Evolutionary conservation across 73 alveolate genomes (phyloP), one percentile per base, ranked within the genome.

Genomic region (Tetrahymena elliotti): DNA sequence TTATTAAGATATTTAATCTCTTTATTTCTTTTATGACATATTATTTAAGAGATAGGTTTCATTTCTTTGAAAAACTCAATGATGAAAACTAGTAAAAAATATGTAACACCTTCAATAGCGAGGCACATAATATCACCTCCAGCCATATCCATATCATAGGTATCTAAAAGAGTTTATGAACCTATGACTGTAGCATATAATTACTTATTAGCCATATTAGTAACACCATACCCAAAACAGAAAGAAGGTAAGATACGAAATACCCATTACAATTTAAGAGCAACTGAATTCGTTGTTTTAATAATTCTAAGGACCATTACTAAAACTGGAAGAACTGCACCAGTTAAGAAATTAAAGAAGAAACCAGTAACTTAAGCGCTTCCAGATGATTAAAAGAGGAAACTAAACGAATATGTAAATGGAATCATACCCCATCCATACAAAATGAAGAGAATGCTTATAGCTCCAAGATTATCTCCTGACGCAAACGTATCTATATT

Each of bases 201-300:
- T 22, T 84, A 20, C 20, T 31, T 92, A 41, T 53, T 34, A 38
- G 98, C 97, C 22, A 97, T 95, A 40, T 54, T 94, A 82, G 94
- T 96, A 52, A 96, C 93, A 54, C 99, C 99, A 93, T 93, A 96
- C 41, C 98, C 96, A 52, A 98, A 95, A 41, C 99, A 96, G 97
- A 98, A 98, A 93, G 98, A 97, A 18, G 99, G 99, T 68, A 97
- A 94, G 18, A 98, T 31, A 53, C 98, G 96, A 95, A 98, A 98
- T 82, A 98, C 52, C 98, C 98, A 97, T 93, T 95, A 95, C 2
- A 97, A 24, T 18, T 93, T 93, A 52, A 95, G 95, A 10, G 98
- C 99, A 53, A 93, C 41, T 7, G 27, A 36, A 82, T 41, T 54
- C 20, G 98, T 94, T 10, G 95, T 40, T 16, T 97, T 96, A 94